A percentile compares a stretch with the other conserved stretches of the same genome.
Evolutionary conservation across 441 rosid genomes (phyloP).

Genomic region (Croton setiger): DNA sequence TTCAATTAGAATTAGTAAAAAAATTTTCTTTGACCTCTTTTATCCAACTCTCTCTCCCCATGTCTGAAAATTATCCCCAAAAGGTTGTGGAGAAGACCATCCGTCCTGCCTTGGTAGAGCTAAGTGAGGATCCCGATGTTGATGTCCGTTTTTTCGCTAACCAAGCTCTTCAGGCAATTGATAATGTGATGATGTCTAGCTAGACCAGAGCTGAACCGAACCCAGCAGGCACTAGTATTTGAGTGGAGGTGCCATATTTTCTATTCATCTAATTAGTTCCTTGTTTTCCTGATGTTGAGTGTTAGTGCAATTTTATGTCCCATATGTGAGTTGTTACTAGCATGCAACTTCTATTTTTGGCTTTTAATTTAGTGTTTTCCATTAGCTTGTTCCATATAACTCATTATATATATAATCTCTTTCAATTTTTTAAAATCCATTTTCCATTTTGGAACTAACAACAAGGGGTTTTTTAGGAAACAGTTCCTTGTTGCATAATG

Average conservation of each 20-base stretch:
- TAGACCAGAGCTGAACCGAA: too few species aligned
- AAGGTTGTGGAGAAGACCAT: slow-evolving; percentile 77
- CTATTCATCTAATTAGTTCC: slow-evolving; percentile 6
- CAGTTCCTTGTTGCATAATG: too few species aligned
- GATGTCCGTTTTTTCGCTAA: slow-evolving; percentile 84
- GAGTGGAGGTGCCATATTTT: slow-evolving; percentile 6
- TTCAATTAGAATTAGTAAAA: too few species aligned
- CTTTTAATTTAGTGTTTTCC: slow-evolving; percentile 2
- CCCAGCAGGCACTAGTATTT: background rate
- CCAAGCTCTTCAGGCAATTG: slow-evolving; percentile 75
- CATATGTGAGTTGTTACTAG: slow-evolving; percentile 6
- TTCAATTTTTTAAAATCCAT: background rate
- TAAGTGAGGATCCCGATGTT: slow-evolving; percentile 90
- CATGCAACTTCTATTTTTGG: slow-evolving; percentile 10
- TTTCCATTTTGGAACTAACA: background rate
- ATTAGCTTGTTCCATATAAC: background rate
- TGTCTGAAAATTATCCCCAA: slow-evolving; percentile 10
- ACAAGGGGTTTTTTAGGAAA: background rate
- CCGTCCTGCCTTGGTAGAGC: slow-evolving; percentile 72
- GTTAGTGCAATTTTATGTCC: slow-evolving; percentile 4
- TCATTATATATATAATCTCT: background rate
- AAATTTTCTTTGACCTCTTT: background rate
- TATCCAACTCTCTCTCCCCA: background rate
- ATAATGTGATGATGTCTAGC: slow-evolving; percentile 72
- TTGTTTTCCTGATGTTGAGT: slow-evolving; percentile 1